Evolutionary conservation across 2,329 filamentous ascomycete species (phyloP).

Genomic region (Pseudopithomyces chartarum): DNA sequence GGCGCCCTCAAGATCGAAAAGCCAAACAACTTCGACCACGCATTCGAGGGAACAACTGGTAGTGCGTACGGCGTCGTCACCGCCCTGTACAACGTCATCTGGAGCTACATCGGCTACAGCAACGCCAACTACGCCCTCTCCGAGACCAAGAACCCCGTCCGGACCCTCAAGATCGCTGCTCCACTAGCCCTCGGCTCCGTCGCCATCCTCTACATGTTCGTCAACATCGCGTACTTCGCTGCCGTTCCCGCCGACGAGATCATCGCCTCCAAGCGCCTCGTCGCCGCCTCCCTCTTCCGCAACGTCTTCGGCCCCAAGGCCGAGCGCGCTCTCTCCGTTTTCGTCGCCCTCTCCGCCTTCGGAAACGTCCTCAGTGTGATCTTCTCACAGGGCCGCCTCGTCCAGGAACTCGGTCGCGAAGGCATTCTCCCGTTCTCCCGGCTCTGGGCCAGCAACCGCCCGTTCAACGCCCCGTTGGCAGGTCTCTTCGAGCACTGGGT

Average conservation of each 20-base stretch:
- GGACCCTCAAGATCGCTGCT: slow-evolving; percentile 68
- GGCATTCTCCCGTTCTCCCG: slow-evolving; percentile 67
- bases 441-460: slow-evolving; percentile 67
- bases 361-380: slow-evolving; percentile 71
- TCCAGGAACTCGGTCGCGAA: slow-evolving; percentile 69
- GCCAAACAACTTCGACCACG: slow-evolving; percentile 66
- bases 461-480: slow-evolving; percentile 66
- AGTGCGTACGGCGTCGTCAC: slow-evolving; percentile 71
- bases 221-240: slow-evolving; percentile 71
- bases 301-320: slow-evolving; percentile 59
- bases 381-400: slow-evolving; percentile 69
- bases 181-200: slow-evolving; percentile 64
- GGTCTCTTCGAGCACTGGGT: slow-evolving; percentile 68
- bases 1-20: slow-evolving; percentile 65
- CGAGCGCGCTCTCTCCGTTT: slow-evolving; percentile 65
- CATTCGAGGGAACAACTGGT: slow-evolving; percentile 69
- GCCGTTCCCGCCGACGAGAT: slow-evolving; percentile 63
- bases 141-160: slow-evolving; percentile 69
- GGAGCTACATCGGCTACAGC: slow-evolving; percentile 70
- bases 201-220: slow-evolving; percentile 67
- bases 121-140: slow-evolving; percentile 70
- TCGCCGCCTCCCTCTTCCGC: slow-evolving; percentile 63
- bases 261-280: slow-evolving; percentile 57
- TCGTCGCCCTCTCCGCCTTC: slow-evolving; percentile 70
- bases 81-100: slow-evolving; percentile 73